Conservation (phyloP, 805 yeast species). For the Teunomyces lycoperdinae region DNA sequence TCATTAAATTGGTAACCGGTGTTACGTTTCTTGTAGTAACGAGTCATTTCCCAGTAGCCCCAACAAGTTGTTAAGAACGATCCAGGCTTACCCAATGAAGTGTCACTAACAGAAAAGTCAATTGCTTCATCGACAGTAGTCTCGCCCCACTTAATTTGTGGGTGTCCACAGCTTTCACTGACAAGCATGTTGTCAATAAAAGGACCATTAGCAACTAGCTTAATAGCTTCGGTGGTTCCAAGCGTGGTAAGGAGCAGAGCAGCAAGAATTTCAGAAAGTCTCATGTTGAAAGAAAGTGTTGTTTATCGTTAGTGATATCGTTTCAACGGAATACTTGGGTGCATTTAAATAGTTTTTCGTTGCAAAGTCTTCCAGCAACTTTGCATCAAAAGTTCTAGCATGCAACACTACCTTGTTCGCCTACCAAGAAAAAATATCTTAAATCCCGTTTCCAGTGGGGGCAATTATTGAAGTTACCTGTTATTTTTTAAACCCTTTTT, state of each 20-base stretch:
- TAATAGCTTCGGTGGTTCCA: neutral
- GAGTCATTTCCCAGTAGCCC: neutral
- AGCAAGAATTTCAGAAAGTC: neutral
- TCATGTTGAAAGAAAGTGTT: neutral
- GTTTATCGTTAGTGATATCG: neutral
- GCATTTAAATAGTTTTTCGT: neutral
- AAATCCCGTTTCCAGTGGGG: no score
- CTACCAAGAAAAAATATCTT: no score
- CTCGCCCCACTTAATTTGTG: neutral
- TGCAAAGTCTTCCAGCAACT: neutral
- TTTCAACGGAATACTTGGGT: neutral
- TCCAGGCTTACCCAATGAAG: neutral
- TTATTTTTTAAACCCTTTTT: no score
- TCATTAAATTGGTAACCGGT: neutral
- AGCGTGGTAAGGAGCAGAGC: neutral
- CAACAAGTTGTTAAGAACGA: neutral
- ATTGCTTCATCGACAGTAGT: neutral
- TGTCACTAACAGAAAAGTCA: neutral
- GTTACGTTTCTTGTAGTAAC: neutral
- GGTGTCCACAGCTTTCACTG: neutral
- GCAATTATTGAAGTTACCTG: no score
- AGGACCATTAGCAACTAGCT: neutral
- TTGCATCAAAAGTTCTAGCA: no score
- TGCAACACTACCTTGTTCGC: no score
- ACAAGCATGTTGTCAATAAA: neutral